Evolutionary conservation across 352 stramenopile species (phyloP).

Genomic region (Aphanomyces cochlioides): DNA sequence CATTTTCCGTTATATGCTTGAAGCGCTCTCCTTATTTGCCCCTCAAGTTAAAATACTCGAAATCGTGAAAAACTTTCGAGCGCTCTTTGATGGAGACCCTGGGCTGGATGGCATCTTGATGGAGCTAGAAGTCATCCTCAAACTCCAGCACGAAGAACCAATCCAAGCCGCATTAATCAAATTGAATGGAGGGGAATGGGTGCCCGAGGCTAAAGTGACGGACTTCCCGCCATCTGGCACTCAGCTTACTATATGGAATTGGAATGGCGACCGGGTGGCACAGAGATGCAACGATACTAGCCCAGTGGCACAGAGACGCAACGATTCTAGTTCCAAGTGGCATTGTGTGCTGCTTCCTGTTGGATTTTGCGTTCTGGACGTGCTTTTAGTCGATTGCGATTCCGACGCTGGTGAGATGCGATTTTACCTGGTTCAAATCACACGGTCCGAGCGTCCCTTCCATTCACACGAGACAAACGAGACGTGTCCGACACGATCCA

Average conservation of each 20-base stretch:
- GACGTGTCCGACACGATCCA: not conserved
- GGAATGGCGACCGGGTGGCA: not conserved
- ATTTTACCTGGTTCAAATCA: constrained; percentile 1
- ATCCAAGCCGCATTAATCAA: not conserved
- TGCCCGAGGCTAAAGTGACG: not conserved
- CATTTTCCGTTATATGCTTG: not conserved
- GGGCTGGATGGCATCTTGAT: not conserved
- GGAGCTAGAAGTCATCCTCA: not conserved
- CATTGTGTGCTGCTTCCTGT: not conserved
- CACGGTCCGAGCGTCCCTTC: not conserved
- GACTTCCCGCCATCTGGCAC: not conserved
- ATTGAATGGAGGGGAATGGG: not conserved
- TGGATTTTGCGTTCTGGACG: constrained; percentile 3
- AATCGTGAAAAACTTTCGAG: not conserved
- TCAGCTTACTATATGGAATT: not conserved
- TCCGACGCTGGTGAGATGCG: not conserved
- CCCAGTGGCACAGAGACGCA: not conserved
- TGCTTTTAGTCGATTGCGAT: not conserved
- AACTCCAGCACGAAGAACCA: not conserved
- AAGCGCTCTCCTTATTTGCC: not conserved
- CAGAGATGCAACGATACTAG: too few relatives aligned
- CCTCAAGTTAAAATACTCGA: not conserved
- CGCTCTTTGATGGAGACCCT: not conserved
- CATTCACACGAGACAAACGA: not conserved
- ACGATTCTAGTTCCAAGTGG: not conserved